A percentile compares a stretch with the other conserved stretches of the same genome.
phyloP scores from a whole-genome alignment of 768 basidiomycete genomes.

The Macrolepiota dolichaula region DNA sequence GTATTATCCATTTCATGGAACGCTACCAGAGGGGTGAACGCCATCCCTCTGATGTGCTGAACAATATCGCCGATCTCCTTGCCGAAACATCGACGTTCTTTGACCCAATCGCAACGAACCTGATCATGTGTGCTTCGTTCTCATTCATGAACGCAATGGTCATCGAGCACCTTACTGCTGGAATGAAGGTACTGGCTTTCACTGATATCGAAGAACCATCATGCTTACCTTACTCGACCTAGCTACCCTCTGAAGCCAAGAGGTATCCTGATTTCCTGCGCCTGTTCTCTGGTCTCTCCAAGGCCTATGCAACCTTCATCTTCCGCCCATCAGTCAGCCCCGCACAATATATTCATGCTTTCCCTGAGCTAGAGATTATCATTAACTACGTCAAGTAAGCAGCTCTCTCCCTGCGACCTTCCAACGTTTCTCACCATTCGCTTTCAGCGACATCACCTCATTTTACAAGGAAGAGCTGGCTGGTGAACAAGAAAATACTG shows the following conservation, averaged over 20 bases:
- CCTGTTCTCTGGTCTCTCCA: constrained; percentile 13
- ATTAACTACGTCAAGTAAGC: constrained; percentile 11
- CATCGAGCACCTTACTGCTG: constrained; percentile 7
- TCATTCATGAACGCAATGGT: constrained; percentile 13
- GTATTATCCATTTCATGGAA: constrained; percentile 10
- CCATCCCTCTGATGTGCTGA: constrained; percentile 9
- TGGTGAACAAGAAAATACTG: constrained; percentile 30
- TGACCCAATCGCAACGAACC: constrained; percentile 8
- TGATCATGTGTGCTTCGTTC: constrained; percentile 11
- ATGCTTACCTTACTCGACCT: neutral
- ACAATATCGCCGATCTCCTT: constrained; percentile 9
- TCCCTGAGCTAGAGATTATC: constrained; percentile 11
- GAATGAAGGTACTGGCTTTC: neutral
- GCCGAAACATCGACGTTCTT: constrained; percentile 6
- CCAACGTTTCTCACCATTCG: neutral
- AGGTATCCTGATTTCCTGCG: constrained; percentile 12
- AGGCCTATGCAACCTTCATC: constrained; percentile 11
- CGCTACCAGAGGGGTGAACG: constrained; percentile 9
- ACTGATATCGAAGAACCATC: neutral
- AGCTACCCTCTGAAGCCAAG: constrained; percentile 10
- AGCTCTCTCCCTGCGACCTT: neutral
- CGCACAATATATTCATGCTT: constrained; percentile 11
- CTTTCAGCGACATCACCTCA: constrained; percentile 32
- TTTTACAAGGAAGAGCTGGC: constrained; percentile 39
- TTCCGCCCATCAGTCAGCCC: constrained; percentile 10